These are phyloP conservation scores for Penicillium pancosmium DNA, from an alignment of 495 filamentous ascomycete species.

Conservation along the genomic window DNA sequence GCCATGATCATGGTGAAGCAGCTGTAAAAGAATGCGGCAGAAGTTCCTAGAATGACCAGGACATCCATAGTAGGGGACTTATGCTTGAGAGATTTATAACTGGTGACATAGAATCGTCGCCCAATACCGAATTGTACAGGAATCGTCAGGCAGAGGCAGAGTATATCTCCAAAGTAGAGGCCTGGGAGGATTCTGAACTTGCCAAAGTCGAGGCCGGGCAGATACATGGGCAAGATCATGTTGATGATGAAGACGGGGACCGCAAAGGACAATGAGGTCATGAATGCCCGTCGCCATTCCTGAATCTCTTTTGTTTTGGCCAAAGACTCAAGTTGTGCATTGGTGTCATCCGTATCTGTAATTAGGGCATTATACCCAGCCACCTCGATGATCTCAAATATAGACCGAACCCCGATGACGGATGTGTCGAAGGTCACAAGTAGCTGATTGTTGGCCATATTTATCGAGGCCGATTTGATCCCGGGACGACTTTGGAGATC, in stretches of 20 bases:
- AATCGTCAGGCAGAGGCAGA: constrained; percentile 81
- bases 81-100: constrained; percentile 89
- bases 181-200: constrained; percentile 66
- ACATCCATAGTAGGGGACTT: constrained; percentile 97
- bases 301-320: constrained; percentile 95
- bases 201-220: constrained; percentile 74
- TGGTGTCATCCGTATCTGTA: constrained; percentile 91
- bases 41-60: constrained; percentile 89
- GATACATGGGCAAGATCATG: constrained; percentile 85
- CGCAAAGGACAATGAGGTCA: constrained; percentile 74
- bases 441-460: constrained; percentile 66
- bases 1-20: constrained; percentile 85
- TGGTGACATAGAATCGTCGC: constrained; percentile 85
- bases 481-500: constrained; percentile 66
- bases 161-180: constrained; percentile 82
- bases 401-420: constrained; percentile 72
- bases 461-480: constrained; percentile 71
- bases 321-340: constrained; percentile 92
- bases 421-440: constrained; percentile 70
- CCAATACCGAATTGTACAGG: constrained; percentile 98
- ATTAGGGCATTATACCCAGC: constrained; percentile 85
- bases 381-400: constrained; percentile 82
- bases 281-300: constrained; percentile 84
- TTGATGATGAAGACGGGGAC: constrained; percentile 89
- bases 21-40: constrained; percentile 98